phyloP scores from a whole-genome alignment of 257 asterid genomes.

The Nicotiana paniculata region DNA sequence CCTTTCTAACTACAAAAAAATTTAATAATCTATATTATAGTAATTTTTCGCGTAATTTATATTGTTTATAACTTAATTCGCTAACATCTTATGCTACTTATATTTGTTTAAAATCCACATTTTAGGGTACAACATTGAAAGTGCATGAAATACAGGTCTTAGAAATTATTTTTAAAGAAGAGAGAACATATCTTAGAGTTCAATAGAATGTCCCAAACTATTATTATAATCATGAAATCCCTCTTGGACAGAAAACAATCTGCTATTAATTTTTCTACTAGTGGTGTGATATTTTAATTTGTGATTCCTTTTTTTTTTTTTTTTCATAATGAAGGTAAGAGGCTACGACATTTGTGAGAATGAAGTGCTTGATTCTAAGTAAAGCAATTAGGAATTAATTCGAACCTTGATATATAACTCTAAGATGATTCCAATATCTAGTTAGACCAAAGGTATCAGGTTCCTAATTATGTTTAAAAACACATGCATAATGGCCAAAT shows the following conservation, averaged over 20 bases:
- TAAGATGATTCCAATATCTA: not conserved
- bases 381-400: not conserved
- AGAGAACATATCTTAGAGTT: not conserved
- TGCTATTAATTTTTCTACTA: not conserved
- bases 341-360: not conserved
- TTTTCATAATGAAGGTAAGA: not conserved
- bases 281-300: not conserved
- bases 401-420: not conserved
- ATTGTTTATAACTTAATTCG: not conserved
- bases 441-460: not conserved
- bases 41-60: not conserved
- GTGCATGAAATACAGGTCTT: not conserved
- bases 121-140: not conserved
- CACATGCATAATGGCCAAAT: slow-evolving; percentile 4
- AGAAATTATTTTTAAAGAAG: not conserved
- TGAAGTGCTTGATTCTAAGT: not conserved
- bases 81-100: not conserved
- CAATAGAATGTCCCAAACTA: too few relatives aligned
- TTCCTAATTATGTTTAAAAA: not conserved
- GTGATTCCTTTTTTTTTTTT: too few relatives aligned
- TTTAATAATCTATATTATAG: not conserved
- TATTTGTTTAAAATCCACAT: not conserved
- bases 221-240: too few relatives aligned
- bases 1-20: not conserved
- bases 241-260: too few relatives aligned